Conservation (phyloP, 306 rosid genomes). For the Geum urbanum region DNA sequence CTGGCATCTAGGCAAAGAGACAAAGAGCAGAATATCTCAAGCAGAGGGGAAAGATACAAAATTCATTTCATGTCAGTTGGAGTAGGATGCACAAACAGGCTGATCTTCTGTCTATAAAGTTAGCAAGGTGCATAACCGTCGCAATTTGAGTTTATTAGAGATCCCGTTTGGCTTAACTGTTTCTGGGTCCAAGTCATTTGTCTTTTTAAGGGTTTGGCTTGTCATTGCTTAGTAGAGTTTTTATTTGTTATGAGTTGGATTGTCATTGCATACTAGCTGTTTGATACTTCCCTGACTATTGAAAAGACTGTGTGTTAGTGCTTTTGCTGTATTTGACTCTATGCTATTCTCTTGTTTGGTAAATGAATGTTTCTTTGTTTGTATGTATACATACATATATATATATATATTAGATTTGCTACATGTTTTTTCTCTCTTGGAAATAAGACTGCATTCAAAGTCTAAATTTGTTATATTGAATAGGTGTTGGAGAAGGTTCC, state of each 20-base stretch:
- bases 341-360: not conserved
- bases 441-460: not conserved
- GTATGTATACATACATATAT: too few relatives aligned
- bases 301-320: not conserved
- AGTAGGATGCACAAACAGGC: conserved; percentile 61
- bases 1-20: conserved; percentile 61
- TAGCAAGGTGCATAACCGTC: conserved; percentile 55
- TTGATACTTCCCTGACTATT: not conserved
- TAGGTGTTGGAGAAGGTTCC: conserved; percentile 89
- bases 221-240: not conserved
- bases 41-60: conserved; percentile 63
- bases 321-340: too few relatives aligned
- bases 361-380: not conserved
- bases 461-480: conserved; percentile 2
- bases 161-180: not conserved
- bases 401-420: not conserved
- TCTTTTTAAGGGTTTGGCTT: not conserved
- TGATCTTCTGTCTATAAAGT: conserved; percentile 62
- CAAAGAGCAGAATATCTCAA: conserved; percentile 85
- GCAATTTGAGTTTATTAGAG: not conserved
- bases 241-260: not conserved
- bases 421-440: not conserved
- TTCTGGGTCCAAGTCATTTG: not conserved
- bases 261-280: not conserved
- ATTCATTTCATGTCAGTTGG: conserved; percentile 41